Percentiles rank a stretch among this genome's conserved stretches.
Evolutionary conservation across 768 basidiomycete genomes (phyloP).

Genomic region (Krasilnikovozyma curviuscula): DNA sequence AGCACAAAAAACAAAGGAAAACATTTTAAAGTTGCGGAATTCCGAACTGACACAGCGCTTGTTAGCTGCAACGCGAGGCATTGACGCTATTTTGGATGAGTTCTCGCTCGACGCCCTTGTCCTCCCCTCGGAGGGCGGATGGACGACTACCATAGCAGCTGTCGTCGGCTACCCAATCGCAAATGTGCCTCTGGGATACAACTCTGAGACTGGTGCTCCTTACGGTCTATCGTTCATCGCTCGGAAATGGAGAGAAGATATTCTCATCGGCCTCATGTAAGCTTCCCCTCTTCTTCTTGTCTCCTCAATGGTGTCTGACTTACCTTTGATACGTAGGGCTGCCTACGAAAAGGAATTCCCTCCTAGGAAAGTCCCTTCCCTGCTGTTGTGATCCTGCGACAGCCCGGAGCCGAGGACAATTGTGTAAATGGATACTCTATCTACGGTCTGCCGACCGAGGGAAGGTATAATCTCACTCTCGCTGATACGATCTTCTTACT

Average conservation of each 20-base stretch:
- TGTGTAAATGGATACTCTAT: too few relatives aligned
- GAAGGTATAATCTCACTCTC: too few relatives aligned
- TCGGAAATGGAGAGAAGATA: conserved; percentile 13
- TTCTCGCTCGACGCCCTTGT: conserved; percentile 17
- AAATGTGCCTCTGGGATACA: conserved; percentile 15
- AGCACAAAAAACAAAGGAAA: conserved; percentile 14
- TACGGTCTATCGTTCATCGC: conserved; percentile 17
- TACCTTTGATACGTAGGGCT: too few relatives aligned
- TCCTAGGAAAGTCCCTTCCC: too few relatives aligned
- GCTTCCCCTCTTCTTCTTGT: too few relatives aligned
- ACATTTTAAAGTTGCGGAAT: conserved; percentile 1
- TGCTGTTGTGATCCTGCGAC: too few relatives aligned
- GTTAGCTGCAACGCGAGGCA: not conserved
- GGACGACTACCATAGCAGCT: conserved; percentile 11
- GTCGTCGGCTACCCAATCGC: conserved; percentile 17
- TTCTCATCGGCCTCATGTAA: conserved; percentile 13
- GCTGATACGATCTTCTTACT: too few relatives aligned
- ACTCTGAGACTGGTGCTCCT: conserved; percentile 12
- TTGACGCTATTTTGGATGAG: conserved; percentile 12
- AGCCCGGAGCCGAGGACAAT: too few relatives aligned
- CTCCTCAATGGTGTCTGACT: too few relatives aligned
- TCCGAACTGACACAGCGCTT: not conserved
- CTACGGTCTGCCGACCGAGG: too few relatives aligned
- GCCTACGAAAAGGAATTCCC: too few relatives aligned
- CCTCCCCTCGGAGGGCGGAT: conserved; percentile 17